Conservation (phyloP, 2,329 filamentous ascomycete species). For the Monascus ruber region DNA sequence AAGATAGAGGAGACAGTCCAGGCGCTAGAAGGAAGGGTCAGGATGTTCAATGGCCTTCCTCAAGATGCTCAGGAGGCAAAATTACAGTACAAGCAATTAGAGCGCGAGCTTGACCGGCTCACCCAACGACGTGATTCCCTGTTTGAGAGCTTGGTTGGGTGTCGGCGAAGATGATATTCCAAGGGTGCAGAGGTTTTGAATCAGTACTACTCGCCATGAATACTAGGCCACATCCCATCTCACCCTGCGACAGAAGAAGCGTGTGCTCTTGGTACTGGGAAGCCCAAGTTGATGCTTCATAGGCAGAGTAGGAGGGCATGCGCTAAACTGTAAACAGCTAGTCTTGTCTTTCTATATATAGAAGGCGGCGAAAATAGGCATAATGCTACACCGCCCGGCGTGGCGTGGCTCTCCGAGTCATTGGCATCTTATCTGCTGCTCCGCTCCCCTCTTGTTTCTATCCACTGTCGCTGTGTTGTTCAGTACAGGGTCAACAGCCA, state of each 20-base stretch:
- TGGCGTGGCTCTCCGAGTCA: background rate
- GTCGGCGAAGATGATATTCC: slow-evolving; percentile 1
- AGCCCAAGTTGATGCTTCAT: too few species aligned
- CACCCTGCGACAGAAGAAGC: too few species aligned
- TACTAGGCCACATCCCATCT: too few species aligned
- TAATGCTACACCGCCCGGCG: too few species aligned
- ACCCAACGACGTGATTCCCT: slow-evolving; percentile 56
- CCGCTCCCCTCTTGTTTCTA: slow-evolving; percentile 6
- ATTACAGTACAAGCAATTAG: slow-evolving; percentile 56
- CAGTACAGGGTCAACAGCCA: slow-evolving; percentile 7
- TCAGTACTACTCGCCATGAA: too few species aligned
- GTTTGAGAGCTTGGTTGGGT: slow-evolving; percentile 61
- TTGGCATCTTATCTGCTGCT: slow-evolving; percentile 3
- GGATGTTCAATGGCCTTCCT: slow-evolving; percentile 59
- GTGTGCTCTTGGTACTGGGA: too few species aligned
- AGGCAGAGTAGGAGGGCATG: too few species aligned
- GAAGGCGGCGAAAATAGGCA: slow-evolving; percentile 5
- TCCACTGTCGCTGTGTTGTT: slow-evolving; percentile 1
- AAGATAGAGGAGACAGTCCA: slow-evolving; percentile 50
- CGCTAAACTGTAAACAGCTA: background rate
- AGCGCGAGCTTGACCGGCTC: slow-evolving; percentile 51
- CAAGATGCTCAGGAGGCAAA: slow-evolving; percentile 58
- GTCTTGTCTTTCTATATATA: too few species aligned
- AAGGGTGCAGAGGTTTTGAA: too few species aligned
- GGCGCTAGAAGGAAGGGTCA: slow-evolving; percentile 55